Evolutionary conservation across 1,139 yeast species (phyloP).

Genomic region (Scheffersomyces illinoinensis): DNA sequence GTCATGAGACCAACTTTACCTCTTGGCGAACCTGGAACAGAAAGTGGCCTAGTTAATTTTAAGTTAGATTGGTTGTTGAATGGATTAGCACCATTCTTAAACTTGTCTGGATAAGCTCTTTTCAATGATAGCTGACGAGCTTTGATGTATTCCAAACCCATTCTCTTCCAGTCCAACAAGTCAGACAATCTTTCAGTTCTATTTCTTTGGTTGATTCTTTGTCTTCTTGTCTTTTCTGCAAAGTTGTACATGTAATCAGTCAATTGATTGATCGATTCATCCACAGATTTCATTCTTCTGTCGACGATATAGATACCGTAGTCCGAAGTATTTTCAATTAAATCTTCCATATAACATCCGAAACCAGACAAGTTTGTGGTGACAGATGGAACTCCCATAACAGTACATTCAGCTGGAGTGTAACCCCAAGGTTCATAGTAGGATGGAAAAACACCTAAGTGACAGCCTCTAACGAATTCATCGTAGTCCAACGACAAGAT

Average conservation of each 20-base stretch:
- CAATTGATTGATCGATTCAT: slow-evolving; percentile 90
- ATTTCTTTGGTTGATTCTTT: slow-evolving; percentile 96
- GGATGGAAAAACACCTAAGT: slow-evolving; percentile 96
- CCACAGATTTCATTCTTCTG: slow-evolving; percentile 89
- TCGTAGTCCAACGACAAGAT: slow-evolving; percentile 92
- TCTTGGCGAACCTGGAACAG: slow-evolving; percentile 95
- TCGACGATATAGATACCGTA: slow-evolving; percentile 97
- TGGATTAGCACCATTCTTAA: slow-evolving; percentile 63
- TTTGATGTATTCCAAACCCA: slow-evolving; percentile 95
- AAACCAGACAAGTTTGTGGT: slow-evolving; percentile 96
- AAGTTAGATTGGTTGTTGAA: slow-evolving; percentile 54
- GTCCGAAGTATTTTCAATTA: slow-evolving; percentile 91
- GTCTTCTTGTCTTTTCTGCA: slow-evolving; percentile 87
- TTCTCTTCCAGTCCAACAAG: slow-evolving; percentile 93
- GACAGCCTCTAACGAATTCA: slow-evolving; percentile 97
- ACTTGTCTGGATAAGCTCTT: slow-evolving; percentile 90
- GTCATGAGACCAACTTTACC: slow-evolving; percentile 72
- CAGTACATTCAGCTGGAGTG: slow-evolving; percentile 99
- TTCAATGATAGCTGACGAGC: slow-evolving; percentile 91
- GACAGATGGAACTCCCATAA: slow-evolving; percentile 99
- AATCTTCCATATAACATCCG: slow-evolving; percentile 98
- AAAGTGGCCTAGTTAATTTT: slow-evolving; percentile 86
- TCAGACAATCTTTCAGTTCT: slow-evolving; percentile 94
- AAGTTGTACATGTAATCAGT: slow-evolving; percentile 89
- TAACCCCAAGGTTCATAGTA: slow-evolving; percentile 99